phyloP scores from a whole-genome alignment of 2,329 filamentous ascomycete species.

The Diaporthe longicolla region DNA sequence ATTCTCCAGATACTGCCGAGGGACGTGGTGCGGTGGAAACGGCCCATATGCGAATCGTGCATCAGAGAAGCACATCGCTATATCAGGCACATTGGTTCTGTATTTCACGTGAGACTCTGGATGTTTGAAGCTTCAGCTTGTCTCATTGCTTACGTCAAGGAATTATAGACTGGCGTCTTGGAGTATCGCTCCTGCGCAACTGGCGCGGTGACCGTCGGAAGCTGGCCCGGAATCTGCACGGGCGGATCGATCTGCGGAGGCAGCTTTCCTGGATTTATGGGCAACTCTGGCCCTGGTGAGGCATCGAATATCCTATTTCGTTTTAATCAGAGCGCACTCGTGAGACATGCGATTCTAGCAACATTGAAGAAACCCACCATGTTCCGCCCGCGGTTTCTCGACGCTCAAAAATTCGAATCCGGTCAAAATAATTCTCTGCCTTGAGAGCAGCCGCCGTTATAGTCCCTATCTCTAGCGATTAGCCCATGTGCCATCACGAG shows the following conservation, averaged over 20 bases:
- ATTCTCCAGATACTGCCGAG: slow-evolving; percentile 68
- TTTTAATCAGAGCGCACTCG: not conserved
- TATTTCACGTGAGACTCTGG: not conserved
- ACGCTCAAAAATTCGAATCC: slow-evolving; percentile 59
- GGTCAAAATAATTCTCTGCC: slow-evolving; percentile 59
- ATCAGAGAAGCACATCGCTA: slow-evolving; percentile 71
- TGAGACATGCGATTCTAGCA: not conserved
- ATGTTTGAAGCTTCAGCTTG: too few species aligned
- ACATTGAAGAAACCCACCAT: slow-evolving; percentile 52
- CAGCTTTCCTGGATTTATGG: slow-evolving; percentile 58
- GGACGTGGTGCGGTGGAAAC: slow-evolving; percentile 68
- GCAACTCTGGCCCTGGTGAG: slow-evolving; percentile 52
- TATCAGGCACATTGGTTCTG: slow-evolving; percentile 69
- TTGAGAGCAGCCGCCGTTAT: slow-evolving; percentile 62
- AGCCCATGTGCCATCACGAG: not conserved
- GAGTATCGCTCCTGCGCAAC: slow-evolving; percentile 60
- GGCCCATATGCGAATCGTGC: slow-evolving; percentile 67
- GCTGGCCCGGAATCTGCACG: slow-evolving; percentile 57
- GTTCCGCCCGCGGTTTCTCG: slow-evolving; percentile 60
- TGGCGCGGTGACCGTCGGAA: slow-evolving; percentile 58
- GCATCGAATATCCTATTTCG: slow-evolving; percentile 65
- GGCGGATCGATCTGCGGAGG: slow-evolving; percentile 62
- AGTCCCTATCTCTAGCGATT: slow-evolving; percentile 54
- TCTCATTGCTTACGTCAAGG: slow-evolving; percentile 60
- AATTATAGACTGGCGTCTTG: slow-evolving; percentile 65